Base-by-base conservation (phyloP, 352 stramenopile genomes). In the Phytophthora europaea region DNA sequence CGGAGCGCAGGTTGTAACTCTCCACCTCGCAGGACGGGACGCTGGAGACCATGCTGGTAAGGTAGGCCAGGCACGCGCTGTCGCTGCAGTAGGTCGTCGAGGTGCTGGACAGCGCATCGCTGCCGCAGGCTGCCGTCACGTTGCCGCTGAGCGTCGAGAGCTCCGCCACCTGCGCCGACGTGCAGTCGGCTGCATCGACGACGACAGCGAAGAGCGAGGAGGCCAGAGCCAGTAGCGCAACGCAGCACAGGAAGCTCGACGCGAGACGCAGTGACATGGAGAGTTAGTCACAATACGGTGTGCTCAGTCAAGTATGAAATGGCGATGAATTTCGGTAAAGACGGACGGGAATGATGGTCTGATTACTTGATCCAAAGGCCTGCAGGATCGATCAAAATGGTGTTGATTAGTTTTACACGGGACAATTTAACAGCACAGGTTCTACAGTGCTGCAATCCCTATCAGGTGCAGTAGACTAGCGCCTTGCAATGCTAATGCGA, bases 1-100 rank as follows among this genome's bases (percentile, higher is more conserved):
- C 72, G n/a, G 69, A 56, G 60, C 73, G 73, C 22, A 80, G 59
- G 54, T 80, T 80, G 70, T 80, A 80, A 65, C 65, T 70, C 18
- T 48, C n/a, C 34, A 80, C 28, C 38, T 80, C 73, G 52, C 73
- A 80, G 50, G 72, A 77, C 40, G 73, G 73, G 12, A 76, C 65
- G 28, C 45, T 72, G 59, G 64, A 50, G 53, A 64, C 15, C 20
- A 74, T 53, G 45, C 65, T 72, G 38, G 73, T 78, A 18, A 80
- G 58, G 36, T 62, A 72, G 1, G 69, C 73, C 20, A 80, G 50
- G 28, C 73, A 80, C 40, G 50, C 38, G 51, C 56, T 72, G 60
- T 76, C 52, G 40, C 12, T 9, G 48, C 73, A 80, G 51, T 72
- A 78, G 6, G 64, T 26, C 26, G 64, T 62, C 0, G 71, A 47